phyloP scores from a whole-genome alignment of 306 rosid species.

The Quercus ilex region DNA sequence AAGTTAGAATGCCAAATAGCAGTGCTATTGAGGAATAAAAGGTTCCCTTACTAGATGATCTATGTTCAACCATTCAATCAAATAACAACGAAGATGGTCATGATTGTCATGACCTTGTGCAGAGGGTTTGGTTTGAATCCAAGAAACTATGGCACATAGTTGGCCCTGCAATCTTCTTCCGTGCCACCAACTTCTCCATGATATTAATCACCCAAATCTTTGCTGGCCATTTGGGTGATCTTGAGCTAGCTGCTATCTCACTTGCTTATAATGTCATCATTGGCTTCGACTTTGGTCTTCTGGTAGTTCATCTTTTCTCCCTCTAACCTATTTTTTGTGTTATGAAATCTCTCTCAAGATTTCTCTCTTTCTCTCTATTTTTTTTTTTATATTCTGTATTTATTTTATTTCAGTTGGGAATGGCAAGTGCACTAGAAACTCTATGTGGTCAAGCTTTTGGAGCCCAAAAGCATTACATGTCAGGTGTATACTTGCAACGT shows the following conservation, averaged over 20 bases:
- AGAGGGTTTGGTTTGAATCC: constrained; percentile 52
- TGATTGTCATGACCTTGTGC: constrained; percentile 12
- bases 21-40: constrained; percentile 26
- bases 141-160: constrained; percentile 72
- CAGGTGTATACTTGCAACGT: constrained; percentile 82
- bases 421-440: constrained; percentile 86
- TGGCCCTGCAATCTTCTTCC: constrained; percentile 68
- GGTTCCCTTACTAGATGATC: constrained; percentile 30
- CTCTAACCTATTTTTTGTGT: not conserved
- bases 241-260: constrained; percentile 69
- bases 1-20: not conserved
- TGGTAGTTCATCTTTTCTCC: constrained; percentile 32
- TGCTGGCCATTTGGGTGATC: constrained; percentile 73
- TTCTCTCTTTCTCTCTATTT: not conserved
- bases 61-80: not conserved
- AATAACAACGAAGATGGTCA: constrained; percentile 5
- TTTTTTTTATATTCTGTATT: not conserved
- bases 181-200: constrained; percentile 44
- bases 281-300: constrained; percentile 65
- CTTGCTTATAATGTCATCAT: constrained; percentile 56
- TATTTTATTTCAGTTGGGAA: constrained; percentile 52
- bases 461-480: constrained; percentile 65
- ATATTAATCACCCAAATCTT: constrained; percentile 68
- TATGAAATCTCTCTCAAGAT: not conserved
- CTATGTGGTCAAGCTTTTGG: constrained; percentile 91